phyloP scores from a whole-genome alignment of 148 eudicot genomes.

The Dysphania ambrosioides region DNA sequence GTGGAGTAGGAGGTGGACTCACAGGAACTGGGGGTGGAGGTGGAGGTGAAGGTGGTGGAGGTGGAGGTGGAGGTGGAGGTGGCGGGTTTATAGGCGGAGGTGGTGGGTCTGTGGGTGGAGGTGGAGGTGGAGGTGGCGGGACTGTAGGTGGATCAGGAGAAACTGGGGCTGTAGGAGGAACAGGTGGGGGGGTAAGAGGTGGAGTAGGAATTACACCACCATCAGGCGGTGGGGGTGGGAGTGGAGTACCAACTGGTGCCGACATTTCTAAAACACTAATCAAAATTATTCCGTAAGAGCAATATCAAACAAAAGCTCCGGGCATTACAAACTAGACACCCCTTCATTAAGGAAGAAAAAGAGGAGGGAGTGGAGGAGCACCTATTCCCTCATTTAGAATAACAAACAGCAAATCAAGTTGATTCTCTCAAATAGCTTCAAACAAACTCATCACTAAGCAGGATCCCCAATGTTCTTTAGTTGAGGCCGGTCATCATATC shows the following conservation, averaged over 20 bases:
- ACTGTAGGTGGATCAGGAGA: background rate
- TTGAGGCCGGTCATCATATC: background rate
- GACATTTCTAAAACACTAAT: constrained; percentile 14
- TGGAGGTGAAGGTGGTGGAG: background rate
- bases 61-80: constrained; percentile 2
- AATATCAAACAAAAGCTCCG: background rate
- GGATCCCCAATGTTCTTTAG: background rate
- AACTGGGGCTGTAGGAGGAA: no score
- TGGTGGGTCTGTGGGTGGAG: no score
- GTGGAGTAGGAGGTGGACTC: background rate
- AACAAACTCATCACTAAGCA: constrained; percentile 14
- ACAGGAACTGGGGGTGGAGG: background rate
- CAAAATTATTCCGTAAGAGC: background rate
- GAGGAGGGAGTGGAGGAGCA: background rate
- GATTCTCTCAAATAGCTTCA: constrained; percentile 11
- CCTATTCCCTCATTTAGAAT: constrained; percentile 3
- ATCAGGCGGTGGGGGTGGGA: no score
- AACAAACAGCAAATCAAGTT: constrained; percentile 10
- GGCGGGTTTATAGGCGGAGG: constrained; percentile 9
- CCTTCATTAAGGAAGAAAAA: background rate
- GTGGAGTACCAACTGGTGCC: background rate
- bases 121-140: background rate
- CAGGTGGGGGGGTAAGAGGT: no score
- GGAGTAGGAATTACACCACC: no score
- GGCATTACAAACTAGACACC: background rate